Evolutionary conservation across 306 rosid genomes (phyloP).

Genomic region (Luffa acutangula): DNA sequence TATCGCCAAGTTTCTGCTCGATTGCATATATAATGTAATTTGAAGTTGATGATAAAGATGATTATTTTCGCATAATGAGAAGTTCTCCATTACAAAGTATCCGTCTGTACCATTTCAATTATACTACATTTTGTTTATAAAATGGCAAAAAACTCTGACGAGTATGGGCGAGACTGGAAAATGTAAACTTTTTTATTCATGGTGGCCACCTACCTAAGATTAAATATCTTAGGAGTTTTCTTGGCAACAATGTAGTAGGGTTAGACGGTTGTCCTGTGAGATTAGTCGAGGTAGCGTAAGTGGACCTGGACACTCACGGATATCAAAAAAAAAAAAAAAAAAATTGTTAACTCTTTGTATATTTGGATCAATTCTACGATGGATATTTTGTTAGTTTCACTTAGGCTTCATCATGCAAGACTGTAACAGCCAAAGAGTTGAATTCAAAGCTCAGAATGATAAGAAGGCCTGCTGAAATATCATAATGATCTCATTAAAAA

Average conservation of each 20-base stretch:
- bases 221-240: too few relatives aligned
- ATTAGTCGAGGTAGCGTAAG: too few relatives aligned
- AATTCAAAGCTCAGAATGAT: neutral
- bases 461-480: neutral
- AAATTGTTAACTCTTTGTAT: neutral
- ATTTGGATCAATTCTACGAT: neutral
- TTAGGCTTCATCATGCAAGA: neutral
- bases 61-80: neutral
- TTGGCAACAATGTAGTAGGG: too few relatives aligned
- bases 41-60: neutral
- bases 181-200: too few relatives aligned
- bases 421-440: neutral
- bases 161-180: neutral
- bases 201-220: too few relatives aligned
- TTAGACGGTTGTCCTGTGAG: too few relatives aligned
- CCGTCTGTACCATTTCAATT: neutral
- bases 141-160: neutral
- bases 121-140: neutral
- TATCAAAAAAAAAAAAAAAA: too few relatives aligned
- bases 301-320: too few relatives aligned
- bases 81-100: neutral
- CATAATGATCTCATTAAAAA: neutral
- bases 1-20: neutral
- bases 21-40: neutral
- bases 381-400: neutral